phyloP scores from a whole-genome alignment of 140 eudicot genomes.

The Stevia rebaudiana region DNA sequence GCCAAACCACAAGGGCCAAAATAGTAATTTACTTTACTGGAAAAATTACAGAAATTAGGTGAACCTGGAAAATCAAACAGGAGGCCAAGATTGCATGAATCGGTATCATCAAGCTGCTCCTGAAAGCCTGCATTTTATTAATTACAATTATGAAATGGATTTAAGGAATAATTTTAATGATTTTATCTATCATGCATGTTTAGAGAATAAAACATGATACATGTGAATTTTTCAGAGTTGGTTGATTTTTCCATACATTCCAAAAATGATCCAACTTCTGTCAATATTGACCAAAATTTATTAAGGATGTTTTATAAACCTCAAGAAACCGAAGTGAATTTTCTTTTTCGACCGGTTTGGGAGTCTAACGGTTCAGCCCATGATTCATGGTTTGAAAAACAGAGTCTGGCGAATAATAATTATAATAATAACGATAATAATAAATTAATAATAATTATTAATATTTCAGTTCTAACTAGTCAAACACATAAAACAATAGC shows the following conservation, averaged over 20 bases:
- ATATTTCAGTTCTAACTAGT: neutral
- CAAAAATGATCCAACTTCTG: neutral
- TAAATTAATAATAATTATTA: too few species aligned
- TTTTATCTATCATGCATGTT: neutral
- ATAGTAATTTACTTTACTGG: too few species aligned
- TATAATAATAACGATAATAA: too few species aligned
- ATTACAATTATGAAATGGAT: neutral
- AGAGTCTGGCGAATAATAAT: too few species aligned
- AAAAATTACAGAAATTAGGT: too few species aligned
- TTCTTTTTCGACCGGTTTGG: neutral
- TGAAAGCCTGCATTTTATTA: constrained; percentile 67
- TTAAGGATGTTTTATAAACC: neutral
- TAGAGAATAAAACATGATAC: neutral
- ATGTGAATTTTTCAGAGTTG: neutral
- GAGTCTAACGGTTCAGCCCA: neutral
- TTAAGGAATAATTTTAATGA: neutral
- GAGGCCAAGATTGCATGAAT: constrained; percentile 66
- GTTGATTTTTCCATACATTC: neutral
- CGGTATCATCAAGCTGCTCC: constrained; percentile 83
- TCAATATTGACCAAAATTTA: neutral
- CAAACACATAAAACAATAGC: neutral
- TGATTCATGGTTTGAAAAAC: neutral
- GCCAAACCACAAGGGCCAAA: too few species aligned
- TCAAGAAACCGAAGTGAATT: neutral
- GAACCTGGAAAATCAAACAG: constrained; percentile 76